phyloP scores from a whole-genome alignment of 2,329 filamentous ascomycete species.

The Plectosphaerella cucumerina region DNA sequence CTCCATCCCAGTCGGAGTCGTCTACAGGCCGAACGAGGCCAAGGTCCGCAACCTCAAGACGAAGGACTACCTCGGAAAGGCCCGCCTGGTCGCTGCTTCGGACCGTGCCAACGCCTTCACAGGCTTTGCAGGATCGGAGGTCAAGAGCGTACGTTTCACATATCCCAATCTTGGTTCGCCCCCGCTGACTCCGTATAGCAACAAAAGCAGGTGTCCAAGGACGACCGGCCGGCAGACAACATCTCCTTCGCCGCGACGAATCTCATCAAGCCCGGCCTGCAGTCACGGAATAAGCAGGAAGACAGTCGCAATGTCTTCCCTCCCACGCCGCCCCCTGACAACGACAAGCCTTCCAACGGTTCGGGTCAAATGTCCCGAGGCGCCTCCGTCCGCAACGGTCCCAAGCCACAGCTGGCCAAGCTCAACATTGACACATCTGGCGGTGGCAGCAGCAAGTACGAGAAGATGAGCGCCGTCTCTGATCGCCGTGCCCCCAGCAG shows the following conservation, averaged over 20 bases:
- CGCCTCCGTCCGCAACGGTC: conserved; percentile 57
- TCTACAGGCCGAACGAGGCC: conserved; percentile 93
- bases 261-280: conserved; percentile 80
- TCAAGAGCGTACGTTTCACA: conserved; percentile 59
- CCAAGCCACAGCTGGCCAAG: conserved; percentile 57
- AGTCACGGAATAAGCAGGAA: conserved; percentile 78
- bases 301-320: conserved; percentile 83
- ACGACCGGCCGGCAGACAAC: conserved; percentile 78
- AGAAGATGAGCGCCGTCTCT: conserved; percentile 47
- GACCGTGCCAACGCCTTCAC: conserved; percentile 78
- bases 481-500: conserved; percentile 30
- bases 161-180: conserved; percentile 1
- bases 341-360: conserved; percentile 52
- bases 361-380: conserved; percentile 42
- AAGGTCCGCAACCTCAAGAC: conserved; percentile 98
- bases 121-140: conserved; percentile 74
- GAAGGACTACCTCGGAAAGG: conserved; percentile 96
- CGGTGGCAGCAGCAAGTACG: conserved; percentile 46
- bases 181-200: conserved; percentile 10
- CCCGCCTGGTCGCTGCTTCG: conserved; percentile 84
- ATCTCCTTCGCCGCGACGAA: conserved; percentile 92
- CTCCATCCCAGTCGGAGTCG: conserved; percentile 91
- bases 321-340: conserved; percentile 95
- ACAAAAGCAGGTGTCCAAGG: conserved; percentile 44
- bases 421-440: conserved; percentile 53